Evolutionary conservation across 192 early-diverging fungal species (phyloP), one percentile per base, ranked within the genome.

Genomic region (Dispira simplex): DNA sequence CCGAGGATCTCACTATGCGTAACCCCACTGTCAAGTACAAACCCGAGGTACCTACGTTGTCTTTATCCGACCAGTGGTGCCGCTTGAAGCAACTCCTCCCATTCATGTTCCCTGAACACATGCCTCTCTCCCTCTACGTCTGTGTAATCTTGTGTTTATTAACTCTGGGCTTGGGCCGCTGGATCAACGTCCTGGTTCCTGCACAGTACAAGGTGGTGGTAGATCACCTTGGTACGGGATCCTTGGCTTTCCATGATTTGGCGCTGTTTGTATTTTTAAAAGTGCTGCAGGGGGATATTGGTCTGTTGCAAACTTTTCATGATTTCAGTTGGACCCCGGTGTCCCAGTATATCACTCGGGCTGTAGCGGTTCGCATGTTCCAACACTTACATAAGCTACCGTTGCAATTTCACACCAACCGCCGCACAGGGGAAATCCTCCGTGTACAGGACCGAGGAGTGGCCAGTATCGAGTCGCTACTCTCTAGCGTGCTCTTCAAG

Each of bases 391-490:
- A 93, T 70, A 80, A 70, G 25, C 81, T 99, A 28, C 92, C 91
- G 9, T 77, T 97, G 20, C 81, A 86, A 23, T 99, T 90, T 71
- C 95, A 98, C 64, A 83, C 97, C 52, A 89, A 87, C 67, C 85
- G 94, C 62, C 97, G 97, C 67, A 98, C 95, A 0, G 91, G 92
- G 49, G 92, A 97, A 69, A 82, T 97, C 11, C 82, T 99, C 25
- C 85, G 95, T 4, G 91, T 97, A 21, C 77, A 78, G 68, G 80
- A 81, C 55, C 77, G 80, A 25, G 80, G 80, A 21, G 77, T 78
- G 45, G 69, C 71, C 27, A 76, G 81, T 11, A 83, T 93, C 8
- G 81, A 87, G 0, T 85, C 83, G 11, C 73, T 98, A 8, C 66
- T 98, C 26, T 82, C 78, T 21, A 88, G 88, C 26, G 75, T 97